Evolutionary conservation across 202 grass and related monocot species (phyloP).

Genomic region (Hordeum pubiflorum): DNA sequence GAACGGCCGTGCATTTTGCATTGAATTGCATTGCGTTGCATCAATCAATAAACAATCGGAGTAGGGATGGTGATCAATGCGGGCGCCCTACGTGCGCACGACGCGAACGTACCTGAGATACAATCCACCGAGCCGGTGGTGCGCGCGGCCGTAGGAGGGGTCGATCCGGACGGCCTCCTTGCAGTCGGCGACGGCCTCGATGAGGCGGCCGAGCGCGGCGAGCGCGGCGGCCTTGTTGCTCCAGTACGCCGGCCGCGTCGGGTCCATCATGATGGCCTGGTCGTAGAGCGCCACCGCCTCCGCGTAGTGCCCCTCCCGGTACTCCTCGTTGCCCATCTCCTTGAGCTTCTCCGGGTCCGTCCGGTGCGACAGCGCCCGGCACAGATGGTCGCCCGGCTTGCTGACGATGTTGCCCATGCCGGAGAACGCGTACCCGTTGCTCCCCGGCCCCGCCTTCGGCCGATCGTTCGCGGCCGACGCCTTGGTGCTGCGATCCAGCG

Average conservation of each 20-base stretch:
- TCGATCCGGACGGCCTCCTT: conserved; percentile 75
- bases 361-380: conserved; percentile 53
- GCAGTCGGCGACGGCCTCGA: conserved; percentile 77
- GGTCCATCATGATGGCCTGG: conserved; percentile 76
- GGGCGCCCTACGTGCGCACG: background rate
- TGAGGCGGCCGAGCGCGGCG: conserved; percentile 53
- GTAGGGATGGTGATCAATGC: background rate
- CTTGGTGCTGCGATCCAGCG: conserved; percentile 26
- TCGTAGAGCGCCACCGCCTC: conserved; percentile 89
- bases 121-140: conserved; percentile 60
- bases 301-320: conserved; percentile 59
- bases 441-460: background rate
- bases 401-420: conserved; percentile 49
- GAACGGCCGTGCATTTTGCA: background rate
- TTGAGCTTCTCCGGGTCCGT: conserved; percentile 83
- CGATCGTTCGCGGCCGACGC: background rate
- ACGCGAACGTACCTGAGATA: conserved; percentile 66
- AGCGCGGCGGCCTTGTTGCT: conserved; percentile 89
- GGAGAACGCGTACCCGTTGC: conserved; percentile 31
- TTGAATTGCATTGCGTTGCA: background rate
- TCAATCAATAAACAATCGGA: background rate
- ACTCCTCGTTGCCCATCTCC: conserved; percentile 94
- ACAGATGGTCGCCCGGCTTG: conserved; percentile 23
- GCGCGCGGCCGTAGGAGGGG: conserved; percentile 55
- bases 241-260: conserved; percentile 59